Evolutionary conservation across 2,329 filamentous ascomycete genomes (phyloP).

Genomic region (Elsinoe fawcettii): DNA sequence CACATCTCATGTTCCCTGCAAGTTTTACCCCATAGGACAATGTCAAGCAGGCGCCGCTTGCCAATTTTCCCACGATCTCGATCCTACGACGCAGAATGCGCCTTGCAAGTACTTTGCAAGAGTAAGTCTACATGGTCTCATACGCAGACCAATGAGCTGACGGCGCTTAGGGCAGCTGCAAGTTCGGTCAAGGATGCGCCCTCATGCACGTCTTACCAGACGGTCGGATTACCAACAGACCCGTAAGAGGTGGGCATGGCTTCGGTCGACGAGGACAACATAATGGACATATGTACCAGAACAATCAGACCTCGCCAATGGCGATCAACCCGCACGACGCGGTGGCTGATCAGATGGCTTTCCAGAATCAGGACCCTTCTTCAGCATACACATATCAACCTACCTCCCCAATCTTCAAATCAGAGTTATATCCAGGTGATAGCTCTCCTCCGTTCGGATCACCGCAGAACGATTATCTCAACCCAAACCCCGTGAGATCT

Average conservation of each 20-base stretch:
- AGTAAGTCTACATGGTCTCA: conserved; percentile 43
- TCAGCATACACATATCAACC: conserved; percentile 12
- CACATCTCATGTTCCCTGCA: conserved; percentile 95
- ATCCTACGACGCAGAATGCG: conserved; percentile 73
- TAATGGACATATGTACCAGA: conserved; percentile 14
- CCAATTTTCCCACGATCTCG: conserved; percentile 90
- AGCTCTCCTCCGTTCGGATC: conserved; percentile 59
- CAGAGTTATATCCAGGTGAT: conserved; percentile 10
- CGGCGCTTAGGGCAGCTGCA: conserved; percentile 77
- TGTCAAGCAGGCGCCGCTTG: conserved; percentile 95
- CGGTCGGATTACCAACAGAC: conserved; percentile 80
- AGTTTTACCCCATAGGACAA: conserved; percentile 94
- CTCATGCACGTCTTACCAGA: conserved; percentile 93
- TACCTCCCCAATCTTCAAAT: conserved; percentile 8
- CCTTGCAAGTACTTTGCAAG: conserved; percentile 98
- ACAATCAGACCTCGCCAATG: conserved; percentile 21
- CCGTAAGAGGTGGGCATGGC: conserved; percentile 28
- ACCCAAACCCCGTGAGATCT: conserved; percentile 56
- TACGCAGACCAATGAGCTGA: conserved; percentile 21
- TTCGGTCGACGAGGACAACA: conserved; percentile 16
- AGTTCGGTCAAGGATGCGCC: conserved; percentile 96
- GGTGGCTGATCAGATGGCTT: background rate
- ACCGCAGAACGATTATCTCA: conserved; percentile 67
- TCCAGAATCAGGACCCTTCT: background rate
- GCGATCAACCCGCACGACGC: conserved; percentile 29